Conservation (phyloP, 371 early-diverging fungal genomes). For the Mortierella sp. region DNA sequence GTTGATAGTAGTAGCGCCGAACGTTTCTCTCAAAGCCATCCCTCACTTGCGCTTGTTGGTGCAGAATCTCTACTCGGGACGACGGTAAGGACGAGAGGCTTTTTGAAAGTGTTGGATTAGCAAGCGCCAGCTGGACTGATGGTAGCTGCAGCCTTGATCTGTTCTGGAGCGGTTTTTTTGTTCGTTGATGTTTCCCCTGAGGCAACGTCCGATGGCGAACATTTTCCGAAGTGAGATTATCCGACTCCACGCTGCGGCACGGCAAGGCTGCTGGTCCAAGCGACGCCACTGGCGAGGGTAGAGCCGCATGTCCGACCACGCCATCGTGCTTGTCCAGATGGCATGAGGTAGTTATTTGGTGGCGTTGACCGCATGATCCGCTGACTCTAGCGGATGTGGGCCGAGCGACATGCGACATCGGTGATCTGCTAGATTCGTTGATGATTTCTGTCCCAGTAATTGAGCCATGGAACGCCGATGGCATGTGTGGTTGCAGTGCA, state of each 20-base stretch:
- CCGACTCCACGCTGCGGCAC: background rate
- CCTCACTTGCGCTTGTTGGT: constrained; percentile 32
- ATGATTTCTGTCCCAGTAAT: too few relatives aligned
- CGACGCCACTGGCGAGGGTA: background rate
- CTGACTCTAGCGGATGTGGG: background rate
- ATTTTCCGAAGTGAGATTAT: background rate
- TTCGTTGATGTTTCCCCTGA: constrained; percentile 26
- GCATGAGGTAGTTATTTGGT: background rate
- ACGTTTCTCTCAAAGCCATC: constrained; percentile 40
- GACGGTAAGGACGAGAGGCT: constrained; percentile 43
- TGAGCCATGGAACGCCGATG: too few relatives aligned
- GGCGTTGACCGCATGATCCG: background rate
- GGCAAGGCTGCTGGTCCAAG: background rate
- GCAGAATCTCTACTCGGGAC: constrained; percentile 12
- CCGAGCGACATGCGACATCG: background rate
- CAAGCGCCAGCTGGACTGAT: constrained; percentile 45
- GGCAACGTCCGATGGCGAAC: background rate
- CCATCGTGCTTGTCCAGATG: background rate
- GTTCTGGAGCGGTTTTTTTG: constrained; percentile 21
- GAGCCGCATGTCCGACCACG: background rate
- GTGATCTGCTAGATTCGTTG: too few relatives aligned
- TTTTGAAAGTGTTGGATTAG: constrained; percentile 41
- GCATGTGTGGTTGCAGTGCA: too few relatives aligned
- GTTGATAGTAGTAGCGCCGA: constrained; percentile 63
- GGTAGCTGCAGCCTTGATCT: constrained; percentile 24